Evolutionary conservation across 208 protist species (phyloP), one percentile per base, ranked within the genome.

Genomic region (Leishmania tarentolae): DNA sequence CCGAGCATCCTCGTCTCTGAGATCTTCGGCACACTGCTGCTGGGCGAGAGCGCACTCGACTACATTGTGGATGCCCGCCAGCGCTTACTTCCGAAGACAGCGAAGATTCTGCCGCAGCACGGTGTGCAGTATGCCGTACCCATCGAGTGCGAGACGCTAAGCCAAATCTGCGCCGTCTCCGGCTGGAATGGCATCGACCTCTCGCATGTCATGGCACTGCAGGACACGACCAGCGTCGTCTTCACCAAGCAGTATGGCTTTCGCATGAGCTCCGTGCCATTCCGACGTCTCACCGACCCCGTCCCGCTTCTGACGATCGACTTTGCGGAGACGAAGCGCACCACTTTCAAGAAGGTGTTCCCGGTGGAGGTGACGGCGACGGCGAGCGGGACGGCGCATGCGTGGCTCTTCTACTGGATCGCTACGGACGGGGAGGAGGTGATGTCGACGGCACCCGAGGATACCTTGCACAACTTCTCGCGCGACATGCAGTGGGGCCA

Each of bases 401-500:
- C 96, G 42, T 92, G 96, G 88, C 76, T 98, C 53, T 92, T 88
- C 73, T 97, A 94, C 87, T 98, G 94, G 93, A 87, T 92, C 68
- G 71, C 92, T 2, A 85, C 66, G 50, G 86, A 88, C 83, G 84
- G 85, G 57, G 80, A 87, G 42, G 81, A 68, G 83, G 61, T 59
- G 71, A 97, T 98, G 91, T 97, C 95, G 53, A 98, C 96, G 5
- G 83, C 89, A 56, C 96, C 96, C 17, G 80, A 84, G 6, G 94
- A 96, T 40, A 98, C 97, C 8, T 4, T 91, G 0, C 72, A 97
- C 73, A 98, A 98, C 91, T 98, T 98, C 78, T 83, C 95, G 21
- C 95, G 97, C 6, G 95, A 98, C 81, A 97, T 98, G 97, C 97
- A 98, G 86, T 98, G 96, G 96, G 96, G 97, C 24, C 96, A 98